Evolutionary conservation across 768 basidiomycete genomes (phyloP).

Genomic region (Clitopilus passeckerianus): DNA sequence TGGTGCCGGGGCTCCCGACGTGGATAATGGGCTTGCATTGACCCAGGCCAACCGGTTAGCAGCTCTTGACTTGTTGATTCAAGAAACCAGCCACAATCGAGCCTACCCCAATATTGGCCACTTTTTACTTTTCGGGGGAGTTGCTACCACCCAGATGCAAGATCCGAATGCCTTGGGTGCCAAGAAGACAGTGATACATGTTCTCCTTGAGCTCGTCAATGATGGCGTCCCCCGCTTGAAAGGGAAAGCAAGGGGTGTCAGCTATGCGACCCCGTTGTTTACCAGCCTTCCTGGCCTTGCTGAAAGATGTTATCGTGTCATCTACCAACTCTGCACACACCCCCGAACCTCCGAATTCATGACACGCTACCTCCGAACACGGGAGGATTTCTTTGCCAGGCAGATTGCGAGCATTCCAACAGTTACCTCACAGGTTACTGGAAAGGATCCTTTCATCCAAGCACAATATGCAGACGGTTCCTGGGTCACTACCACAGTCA

Average conservation of each 20-base stretch:
- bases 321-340: slow-evolving; percentile 87
- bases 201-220: slow-evolving; percentile 74
- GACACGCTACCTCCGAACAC: slow-evolving; percentile 81
- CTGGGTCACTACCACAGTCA: slow-evolving; percentile 61
- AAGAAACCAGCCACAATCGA: slow-evolving; percentile 58
- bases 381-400: slow-evolving; percentile 84
- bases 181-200: slow-evolving; percentile 69
- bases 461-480: slow-evolving; percentile 70
- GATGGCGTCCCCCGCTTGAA: slow-evolving; percentile 61
- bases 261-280: slow-evolving; percentile 51
- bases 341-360: slow-evolving; percentile 75
- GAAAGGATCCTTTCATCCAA: slow-evolving; percentile 48
- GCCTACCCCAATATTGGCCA: slow-evolving; percentile 84
- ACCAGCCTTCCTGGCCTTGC: slow-evolving; percentile 69
- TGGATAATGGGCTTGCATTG: slow-evolving; percentile 38
- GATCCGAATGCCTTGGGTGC: slow-evolving; percentile 75
- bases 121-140: slow-evolving; percentile 74
- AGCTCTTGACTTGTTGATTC: slow-evolving; percentile 77
- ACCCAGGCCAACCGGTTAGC: slow-evolving; percentile 71
- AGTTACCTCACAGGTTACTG: slow-evolving; percentile 40
- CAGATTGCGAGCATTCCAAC: slow-evolving; percentile 79
- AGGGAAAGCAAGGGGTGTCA: slow-evolving; percentile 33
- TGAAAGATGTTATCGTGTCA: slow-evolving; percentile 77
- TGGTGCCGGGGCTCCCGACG: slow-evolving; percentile 69
- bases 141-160: slow-evolving; percentile 60